Conservation (phyloP, 2,329 filamentous ascomycete genomes). For the Pseudohalonectria lignicola region DNA sequence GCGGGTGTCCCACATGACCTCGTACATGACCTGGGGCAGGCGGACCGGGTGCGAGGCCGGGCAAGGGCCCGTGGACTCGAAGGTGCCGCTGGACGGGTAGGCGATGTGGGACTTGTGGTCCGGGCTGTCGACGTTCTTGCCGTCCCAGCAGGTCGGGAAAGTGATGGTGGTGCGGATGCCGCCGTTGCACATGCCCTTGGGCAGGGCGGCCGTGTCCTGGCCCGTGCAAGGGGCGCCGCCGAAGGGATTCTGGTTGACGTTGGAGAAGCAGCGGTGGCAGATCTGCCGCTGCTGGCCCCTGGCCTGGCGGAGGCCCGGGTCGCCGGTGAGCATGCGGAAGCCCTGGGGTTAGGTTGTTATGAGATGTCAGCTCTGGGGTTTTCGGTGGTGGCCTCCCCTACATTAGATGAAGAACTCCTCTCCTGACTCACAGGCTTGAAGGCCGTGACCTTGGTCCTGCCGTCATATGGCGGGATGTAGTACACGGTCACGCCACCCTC, state of each 20-base stretch:
- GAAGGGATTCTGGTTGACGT: conserved; percentile 11
- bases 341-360: conserved; percentile 14
- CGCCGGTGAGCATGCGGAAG: conserved; percentile 25
- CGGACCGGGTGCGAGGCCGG: conserved; percentile 28
- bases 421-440: conserved; percentile 23
- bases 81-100: conserved; percentile 27
- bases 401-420: neutral
- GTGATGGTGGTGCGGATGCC: conserved; percentile 31
- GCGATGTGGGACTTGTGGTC: conserved; percentile 31
- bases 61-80: conserved; percentile 20
- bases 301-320: conserved; percentile 11
- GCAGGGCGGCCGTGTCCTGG: conserved; percentile 24
- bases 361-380: neutral
- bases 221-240: conserved; percentile 11
- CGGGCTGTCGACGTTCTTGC: conserved; percentile 32
- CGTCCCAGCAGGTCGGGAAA: conserved; percentile 42
- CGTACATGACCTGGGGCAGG: conserved; percentile 31
- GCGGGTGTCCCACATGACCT: conserved; percentile 30
- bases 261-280: conserved; percentile 15
- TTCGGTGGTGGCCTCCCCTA: no score
- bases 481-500: conserved; percentile 22
- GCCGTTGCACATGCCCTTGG: conserved; percentile 20
- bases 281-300: conserved; percentile 13
- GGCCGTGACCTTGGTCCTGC: conserved; percentile 25
- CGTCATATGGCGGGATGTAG: conserved; percentile 27